phyloP scores from a whole-genome alignment of 2,329 filamentous ascomycete genomes.

The Diaporthe velutina region DNA sequence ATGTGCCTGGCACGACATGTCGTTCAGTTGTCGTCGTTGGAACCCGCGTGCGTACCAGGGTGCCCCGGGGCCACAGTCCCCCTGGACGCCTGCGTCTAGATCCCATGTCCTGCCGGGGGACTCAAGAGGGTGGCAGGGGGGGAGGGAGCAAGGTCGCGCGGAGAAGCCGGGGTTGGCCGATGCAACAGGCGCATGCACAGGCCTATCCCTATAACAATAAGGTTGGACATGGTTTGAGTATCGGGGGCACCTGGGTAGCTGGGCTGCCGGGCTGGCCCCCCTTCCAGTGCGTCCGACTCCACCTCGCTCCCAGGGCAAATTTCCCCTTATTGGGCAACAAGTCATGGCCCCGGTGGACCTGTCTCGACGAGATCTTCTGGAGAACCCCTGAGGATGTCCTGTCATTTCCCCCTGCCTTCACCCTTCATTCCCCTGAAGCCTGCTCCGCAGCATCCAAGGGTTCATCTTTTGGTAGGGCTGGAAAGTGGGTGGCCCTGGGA shows the following conservation, averaged over 20 bases:
- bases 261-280: slow-evolving; percentile 14
- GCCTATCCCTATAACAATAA: slow-evolving; percentile 36
- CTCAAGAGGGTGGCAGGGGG: not conserved
- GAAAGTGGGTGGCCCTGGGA: slow-evolving; percentile 33
- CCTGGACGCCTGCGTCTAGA: slow-evolving; percentile 32
- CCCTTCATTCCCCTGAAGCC: slow-evolving; percentile 35
- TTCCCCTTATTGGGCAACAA: slow-evolving; percentile 37
- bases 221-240: slow-evolving; percentile 37
- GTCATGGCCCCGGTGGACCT: slow-evolving; percentile 36
- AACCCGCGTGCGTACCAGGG: slow-evolving; percentile 27
- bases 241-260: slow-evolving; percentile 22
- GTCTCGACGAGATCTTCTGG: slow-evolving; percentile 40
- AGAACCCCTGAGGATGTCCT: slow-evolving; percentile 40
- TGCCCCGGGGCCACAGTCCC: slow-evolving; percentile 12
- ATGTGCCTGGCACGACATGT: slow-evolving; percentile 17
- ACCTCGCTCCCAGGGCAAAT: slow-evolving; percentile 36
- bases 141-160: slow-evolving; percentile 22
- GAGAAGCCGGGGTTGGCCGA: slow-evolving; percentile 38
- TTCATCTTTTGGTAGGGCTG: slow-evolving; percentile 32
- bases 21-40: slow-evolving; percentile 31
- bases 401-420: slow-evolving; percentile 38
- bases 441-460: slow-evolving; percentile 35
- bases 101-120: slow-evolving; percentile 29
- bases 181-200: slow-evolving; percentile 28
- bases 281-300: slow-evolving; percentile 31